Conservation (phyloP, 306 rosid species). For the Rosa lucieae region DNA sequence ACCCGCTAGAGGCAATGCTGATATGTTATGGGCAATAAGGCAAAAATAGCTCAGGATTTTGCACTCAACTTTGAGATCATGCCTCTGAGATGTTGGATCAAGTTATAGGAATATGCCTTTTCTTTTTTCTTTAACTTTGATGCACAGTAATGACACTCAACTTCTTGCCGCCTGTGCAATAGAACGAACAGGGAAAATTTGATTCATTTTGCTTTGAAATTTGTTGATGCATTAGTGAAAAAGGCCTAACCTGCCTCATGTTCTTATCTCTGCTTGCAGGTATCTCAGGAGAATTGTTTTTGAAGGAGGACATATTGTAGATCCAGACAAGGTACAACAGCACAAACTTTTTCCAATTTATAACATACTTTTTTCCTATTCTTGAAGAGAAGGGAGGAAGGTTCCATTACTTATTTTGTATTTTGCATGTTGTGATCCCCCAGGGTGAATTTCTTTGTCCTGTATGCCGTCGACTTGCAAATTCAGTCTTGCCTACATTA, state of each 20-base stretch:
- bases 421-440: conserved; percentile 3
- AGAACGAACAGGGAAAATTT: not conserved
- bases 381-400: conserved; percentile 14
- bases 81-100: not conserved
- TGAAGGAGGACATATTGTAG: conserved; percentile 98
- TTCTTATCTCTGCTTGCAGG: conserved; percentile 44
- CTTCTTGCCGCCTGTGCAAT: not conserved
- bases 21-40: not conserved
- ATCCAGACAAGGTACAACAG: conserved; percentile 79
- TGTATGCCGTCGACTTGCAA: conserved; percentile 92
- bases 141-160: not conserved
- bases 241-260: conserved; percentile 3
- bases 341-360: not conserved
- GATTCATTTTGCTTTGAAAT: not conserved
- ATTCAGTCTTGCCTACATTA: conserved; percentile 75
- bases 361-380: not conserved
- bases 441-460: conserved; percentile 99
- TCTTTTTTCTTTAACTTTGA: not conserved
- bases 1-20: not conserved
- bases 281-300: conserved; percentile 84
- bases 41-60: not conserved
- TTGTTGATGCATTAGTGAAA: not conserved
- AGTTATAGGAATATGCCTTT: not conserved
- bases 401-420: conserved; percentile 16
- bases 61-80: not conserved